phyloP scores from a whole-genome alignment of 2,329 filamentous ascomycete species.

The Atkinsonella hypoxylon region DNA sequence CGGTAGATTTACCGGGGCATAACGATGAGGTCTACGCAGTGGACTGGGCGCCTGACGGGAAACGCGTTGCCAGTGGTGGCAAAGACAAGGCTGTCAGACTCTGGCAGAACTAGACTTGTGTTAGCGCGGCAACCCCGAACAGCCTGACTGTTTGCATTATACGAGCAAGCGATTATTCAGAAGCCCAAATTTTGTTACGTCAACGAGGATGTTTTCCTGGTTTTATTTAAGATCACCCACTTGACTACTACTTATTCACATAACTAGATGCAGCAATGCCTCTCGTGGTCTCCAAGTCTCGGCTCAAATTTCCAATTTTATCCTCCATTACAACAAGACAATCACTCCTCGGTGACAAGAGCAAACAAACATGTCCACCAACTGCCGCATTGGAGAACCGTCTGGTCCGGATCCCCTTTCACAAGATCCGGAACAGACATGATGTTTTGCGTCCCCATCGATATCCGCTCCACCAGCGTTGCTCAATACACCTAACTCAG shows the following conservation, averaged over 20 bases:
- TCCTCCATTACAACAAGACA: too few species aligned
- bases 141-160: background rate
- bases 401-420: too few species aligned
- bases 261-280: background rate
- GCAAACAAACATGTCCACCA: too few species aligned
- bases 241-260: background rate
- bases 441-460: too few species aligned
- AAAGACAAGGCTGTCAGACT: constrained; percentile 72
- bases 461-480: too few species aligned
- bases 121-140: background rate
- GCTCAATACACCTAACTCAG: too few species aligned
- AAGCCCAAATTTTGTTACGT: background rate
- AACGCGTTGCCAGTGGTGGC: constrained; percentile 80
- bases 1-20: constrained; percentile 73
- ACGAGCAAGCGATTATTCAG: background rate
- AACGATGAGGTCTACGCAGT: constrained; percentile 88
- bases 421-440: too few species aligned
- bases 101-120: constrained; percentile 43
- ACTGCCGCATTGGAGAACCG: too few species aligned
- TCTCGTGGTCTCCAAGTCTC: too few species aligned
- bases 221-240: background rate
- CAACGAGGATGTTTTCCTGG: background rate
- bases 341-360: too few species aligned
- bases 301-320: too few species aligned
- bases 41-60: constrained; percentile 88